phyloP scores from a whole-genome alignment of 2,329 filamentous ascomycete species.

The Neodidymelliopsis sp. region DNA sequence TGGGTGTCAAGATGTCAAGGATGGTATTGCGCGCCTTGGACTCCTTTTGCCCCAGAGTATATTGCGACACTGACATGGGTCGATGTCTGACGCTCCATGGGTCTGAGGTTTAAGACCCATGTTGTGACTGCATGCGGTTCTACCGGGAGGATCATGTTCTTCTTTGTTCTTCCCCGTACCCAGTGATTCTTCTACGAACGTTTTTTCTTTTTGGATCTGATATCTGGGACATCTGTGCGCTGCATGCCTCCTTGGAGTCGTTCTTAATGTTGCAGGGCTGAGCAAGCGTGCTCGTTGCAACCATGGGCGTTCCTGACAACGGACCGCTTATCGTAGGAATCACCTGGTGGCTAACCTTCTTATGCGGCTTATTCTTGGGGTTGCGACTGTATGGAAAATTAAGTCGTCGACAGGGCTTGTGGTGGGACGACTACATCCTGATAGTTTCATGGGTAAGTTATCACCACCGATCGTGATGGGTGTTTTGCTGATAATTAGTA shows the following conservation, averaged over 20 bases:
- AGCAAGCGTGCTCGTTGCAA: neutral
- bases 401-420: conserved; percentile 33
- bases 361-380: conserved; percentile 31
- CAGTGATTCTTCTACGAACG: conserved; percentile 1
- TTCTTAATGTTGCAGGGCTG: neutral
- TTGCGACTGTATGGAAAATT: conserved; percentile 39
- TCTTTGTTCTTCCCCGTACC: conserved; percentile 6
- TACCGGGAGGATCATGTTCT: conserved; percentile 14
- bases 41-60: conserved; percentile 6
- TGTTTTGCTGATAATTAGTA: conserved; percentile 14
- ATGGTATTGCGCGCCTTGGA: conserved; percentile 1
- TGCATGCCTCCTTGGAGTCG: conserved; percentile 1
- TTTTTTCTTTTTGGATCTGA: conserved; percentile 4
- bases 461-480: neutral
- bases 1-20: conserved; percentile 16
- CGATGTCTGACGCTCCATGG: neutral
- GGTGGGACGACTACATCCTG: conserved; percentile 43
- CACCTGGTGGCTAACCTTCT: conserved; percentile 34
- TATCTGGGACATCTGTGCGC: conserved; percentile 1
- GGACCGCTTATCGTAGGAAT: conserved; percentile 35
- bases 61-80: neutral
- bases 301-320: conserved; percentile 27
- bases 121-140: conserved; percentile 5
- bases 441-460: conserved; percentile 34
- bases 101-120: conserved; percentile 17